phyloP scores from a whole-genome alignment of 2,329 filamentous ascomycete genomes.

The Metarhizium robertsii region DNA sequence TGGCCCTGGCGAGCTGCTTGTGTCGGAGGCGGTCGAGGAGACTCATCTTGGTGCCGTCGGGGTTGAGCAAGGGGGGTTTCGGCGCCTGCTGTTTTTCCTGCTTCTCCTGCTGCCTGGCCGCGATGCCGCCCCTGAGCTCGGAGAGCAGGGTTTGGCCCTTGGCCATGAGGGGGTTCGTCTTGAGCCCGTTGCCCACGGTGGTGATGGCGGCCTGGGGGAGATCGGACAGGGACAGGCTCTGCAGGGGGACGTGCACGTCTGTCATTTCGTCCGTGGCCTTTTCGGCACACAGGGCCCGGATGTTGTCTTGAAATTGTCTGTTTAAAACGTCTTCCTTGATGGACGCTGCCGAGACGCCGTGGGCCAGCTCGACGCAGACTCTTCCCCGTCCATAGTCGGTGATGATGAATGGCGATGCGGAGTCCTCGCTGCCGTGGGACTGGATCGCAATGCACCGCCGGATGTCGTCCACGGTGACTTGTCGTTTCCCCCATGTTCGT shows the following conservation, averaged over 20 bases:
- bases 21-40: conserved; percentile 68
- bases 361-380: conserved; percentile 49
- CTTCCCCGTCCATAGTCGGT: conserved; percentile 44
- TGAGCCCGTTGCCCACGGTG: conserved; percentile 21
- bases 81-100: conserved; percentile 17
- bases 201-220: conserved; percentile 27
- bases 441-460: conserved; percentile 58
- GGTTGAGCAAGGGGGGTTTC: conserved; percentile 22
- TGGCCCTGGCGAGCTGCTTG: conserved; percentile 53
- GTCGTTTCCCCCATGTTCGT: conserved; percentile 62
- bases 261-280: conserved; percentile 19
- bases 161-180: conserved; percentile 46
- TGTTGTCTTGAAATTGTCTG: conserved; percentile 41
- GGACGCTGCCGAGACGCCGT: conserved; percentile 23
- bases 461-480: conserved; percentile 56
- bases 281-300: conserved; percentile 35
- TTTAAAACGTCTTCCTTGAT: conserved; percentile 45
- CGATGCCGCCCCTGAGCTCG: conserved; percentile 56
- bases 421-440: conserved; percentile 19
- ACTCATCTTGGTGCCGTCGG: conserved; percentile 46
- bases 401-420: conserved; percentile 31
- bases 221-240: conserved; percentile 40
- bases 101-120: conserved; percentile 36
- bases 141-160: conserved; percentile 62
- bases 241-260: conserved; percentile 39